Percentiles rank a stretch among this genome's conserved stretches.
Evolutionary conservation across 225 moss, liverwort and hornwort species (phyloP).

Genomic region (Ulota crispa): DNA sequence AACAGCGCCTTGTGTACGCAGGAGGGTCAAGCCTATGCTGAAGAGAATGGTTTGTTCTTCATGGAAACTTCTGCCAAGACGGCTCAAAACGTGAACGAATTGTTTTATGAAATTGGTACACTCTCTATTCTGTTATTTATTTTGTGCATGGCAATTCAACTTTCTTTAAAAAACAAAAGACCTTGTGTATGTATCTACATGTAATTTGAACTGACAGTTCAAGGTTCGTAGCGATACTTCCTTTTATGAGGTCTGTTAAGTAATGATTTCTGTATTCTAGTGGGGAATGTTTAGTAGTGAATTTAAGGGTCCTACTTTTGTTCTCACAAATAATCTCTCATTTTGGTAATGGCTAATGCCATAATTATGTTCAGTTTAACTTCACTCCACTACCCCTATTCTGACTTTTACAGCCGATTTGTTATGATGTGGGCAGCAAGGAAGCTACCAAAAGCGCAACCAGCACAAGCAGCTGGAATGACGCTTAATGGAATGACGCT

Average conservation of each 20-base stretch:
- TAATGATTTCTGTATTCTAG: not conserved
- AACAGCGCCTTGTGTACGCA: constrained; percentile 29
- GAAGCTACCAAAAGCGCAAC: constrained; percentile 91
- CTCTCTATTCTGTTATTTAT: constrained; percentile 4
- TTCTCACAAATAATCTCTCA: not conserved
- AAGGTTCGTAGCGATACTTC: not conserved
- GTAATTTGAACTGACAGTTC: not conserved
- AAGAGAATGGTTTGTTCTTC: constrained; percentile 94
- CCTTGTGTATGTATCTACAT: not conserved
- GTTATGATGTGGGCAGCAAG: constrained; percentile 59
- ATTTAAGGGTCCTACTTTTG: not conserved
- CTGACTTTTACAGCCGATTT: not conserved
- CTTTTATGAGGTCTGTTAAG: not conserved
- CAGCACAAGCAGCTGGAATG: constrained; percentile 77
- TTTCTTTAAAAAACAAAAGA: not conserved
- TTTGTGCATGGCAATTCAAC: not conserved
- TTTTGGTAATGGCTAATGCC: not conserved
- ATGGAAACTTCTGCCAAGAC: constrained; percentile 99
- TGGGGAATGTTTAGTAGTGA: not conserved
- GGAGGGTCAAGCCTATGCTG: constrained; percentile 94
- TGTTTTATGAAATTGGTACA: constrained; percentile 94
- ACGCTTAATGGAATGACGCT: constrained; percentile 67
- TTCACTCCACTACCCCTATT: not conserved
- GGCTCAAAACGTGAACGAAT: constrained; percentile 92
- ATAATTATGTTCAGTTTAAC: not conserved